These are phyloP conservation scores for Penicillium polonicum DNA, from an alignment of 2,329 filamentous ascomycete species.

Conservation along the genomic window DNA sequence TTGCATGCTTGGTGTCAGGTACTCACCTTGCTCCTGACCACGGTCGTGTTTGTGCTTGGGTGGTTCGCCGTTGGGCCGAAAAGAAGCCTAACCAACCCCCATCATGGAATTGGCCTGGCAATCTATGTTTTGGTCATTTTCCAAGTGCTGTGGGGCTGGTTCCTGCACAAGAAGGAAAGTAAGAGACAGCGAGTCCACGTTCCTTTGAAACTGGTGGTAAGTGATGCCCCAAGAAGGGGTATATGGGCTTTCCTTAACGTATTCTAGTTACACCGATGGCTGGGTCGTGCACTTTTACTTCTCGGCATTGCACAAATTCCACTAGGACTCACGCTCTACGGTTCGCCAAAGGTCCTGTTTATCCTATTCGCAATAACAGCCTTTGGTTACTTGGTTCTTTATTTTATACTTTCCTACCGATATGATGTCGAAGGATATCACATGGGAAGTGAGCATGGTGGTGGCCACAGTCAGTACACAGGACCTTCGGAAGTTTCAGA, in stretches of 20 bases:
- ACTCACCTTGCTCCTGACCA: slow-evolving; percentile 59
- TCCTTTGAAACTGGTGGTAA: slow-evolving; percentile 59
- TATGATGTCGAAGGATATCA: slow-evolving; percentile 52
- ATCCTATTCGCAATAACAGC: slow-evolving; percentile 81
- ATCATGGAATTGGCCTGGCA: slow-evolving; percentile 65
- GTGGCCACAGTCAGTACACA: slow-evolving; percentile 57
- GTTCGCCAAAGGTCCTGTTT: slow-evolving; percentile 81
- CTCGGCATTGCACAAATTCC: slow-evolving; percentile 85
- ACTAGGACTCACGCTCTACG: slow-evolving; percentile 85
- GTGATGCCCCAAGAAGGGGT: neutral
- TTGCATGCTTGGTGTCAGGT: slow-evolving; percentile 65
- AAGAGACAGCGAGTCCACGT: slow-evolving; percentile 54
- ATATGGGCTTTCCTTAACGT: slow-evolving; percentile 29
- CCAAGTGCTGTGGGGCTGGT: slow-evolving; percentile 59
- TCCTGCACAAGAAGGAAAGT: slow-evolving; percentile 55
- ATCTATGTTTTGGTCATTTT: slow-evolving; percentile 61
- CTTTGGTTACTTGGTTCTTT: slow-evolving; percentile 67
- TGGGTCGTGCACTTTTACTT: slow-evolving; percentile 73
- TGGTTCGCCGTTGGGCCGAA: slow-evolving; percentile 63
- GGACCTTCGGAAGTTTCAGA: slow-evolving; percentile 53
- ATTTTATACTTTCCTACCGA: slow-evolving; percentile 77
- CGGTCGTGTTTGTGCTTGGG: slow-evolving; percentile 60
- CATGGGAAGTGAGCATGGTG: slow-evolving; percentile 55
- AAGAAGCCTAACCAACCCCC: slow-evolving; percentile 62
- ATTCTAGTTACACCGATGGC: slow-evolving; percentile 81